phyloP scores from a whole-genome alignment of 495 filamentous ascomycete genomes.

The Penicillium lagena region DNA sequence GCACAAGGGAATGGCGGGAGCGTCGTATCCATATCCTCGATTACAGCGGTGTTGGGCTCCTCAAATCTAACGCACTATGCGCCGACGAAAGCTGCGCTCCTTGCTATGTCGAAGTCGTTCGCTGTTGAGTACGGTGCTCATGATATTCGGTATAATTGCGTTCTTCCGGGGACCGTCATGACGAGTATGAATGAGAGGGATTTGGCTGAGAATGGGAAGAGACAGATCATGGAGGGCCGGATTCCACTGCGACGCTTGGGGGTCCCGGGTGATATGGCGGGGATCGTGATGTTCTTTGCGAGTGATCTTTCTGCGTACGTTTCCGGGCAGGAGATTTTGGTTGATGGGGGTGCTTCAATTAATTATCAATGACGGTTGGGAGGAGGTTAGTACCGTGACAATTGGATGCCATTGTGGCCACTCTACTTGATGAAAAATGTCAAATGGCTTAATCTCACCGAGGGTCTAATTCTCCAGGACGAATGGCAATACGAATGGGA shows the following conservation, averaged over 20 bases:
- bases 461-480: no score
- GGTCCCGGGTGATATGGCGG: slow-evolving; percentile 7
- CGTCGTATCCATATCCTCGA: slow-evolving; percentile 2
- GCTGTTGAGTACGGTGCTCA: slow-evolving; percentile 1
- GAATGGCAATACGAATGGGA: no score
- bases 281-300: slow-evolving; percentile 54
- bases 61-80: slow-evolving; percentile 3
- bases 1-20: not conserved
- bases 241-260: slow-evolving; percentile 2
- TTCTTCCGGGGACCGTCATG: not conserved
- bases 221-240: not conserved
- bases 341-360: slow-evolving; percentile 57
- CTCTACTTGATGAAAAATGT: no score
- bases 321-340: slow-evolving; percentile 62
- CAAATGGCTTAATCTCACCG: no score
- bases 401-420: no score
- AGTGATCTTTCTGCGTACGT: slow-evolving; percentile 65
- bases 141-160: slow-evolving; percentile 5
- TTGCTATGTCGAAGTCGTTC: slow-evolving; percentile 1
- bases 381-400: no score
- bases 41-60: not conserved
- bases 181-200: not conserved
- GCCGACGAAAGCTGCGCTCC: not conserved
- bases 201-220: not conserved
- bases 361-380: no score